A percentile compares a stretch with the other conserved stretches of the same genome.
phyloP scores from a whole-genome alignment of 345 rosid genomes.

The Geranium brycei region DNA sequence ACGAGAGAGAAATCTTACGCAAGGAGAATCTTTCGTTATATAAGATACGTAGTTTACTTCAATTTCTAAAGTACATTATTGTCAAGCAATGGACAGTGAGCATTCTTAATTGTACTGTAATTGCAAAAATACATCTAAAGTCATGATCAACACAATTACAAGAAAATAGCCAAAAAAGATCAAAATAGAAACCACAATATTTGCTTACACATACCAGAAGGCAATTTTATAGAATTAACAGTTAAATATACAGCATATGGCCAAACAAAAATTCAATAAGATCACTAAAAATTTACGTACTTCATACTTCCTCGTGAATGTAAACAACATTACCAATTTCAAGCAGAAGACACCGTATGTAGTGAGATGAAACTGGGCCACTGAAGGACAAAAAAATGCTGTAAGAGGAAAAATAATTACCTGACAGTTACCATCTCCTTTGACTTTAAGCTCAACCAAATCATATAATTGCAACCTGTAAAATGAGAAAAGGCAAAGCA shows the following conservation, averaged over 20 bases:
- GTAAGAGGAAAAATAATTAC: slow-evolving; percentile 15
- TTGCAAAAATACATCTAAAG: not conserved
- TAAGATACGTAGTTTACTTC: not conserved
- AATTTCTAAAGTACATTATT: not conserved
- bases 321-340: no score
- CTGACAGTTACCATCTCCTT: slow-evolving; percentile 70
- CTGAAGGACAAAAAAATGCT: not conserved
- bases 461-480: slow-evolving; percentile 50
- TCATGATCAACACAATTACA: not conserved
- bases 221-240: no score
- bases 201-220: no score
- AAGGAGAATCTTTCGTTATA: not conserved
- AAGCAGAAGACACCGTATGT: no score
- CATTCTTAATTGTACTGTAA: not conserved
- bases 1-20: not conserved
- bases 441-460: slow-evolving; percentile 51
- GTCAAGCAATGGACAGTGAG: not conserved
- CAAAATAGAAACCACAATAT: not conserved
- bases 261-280: no score
- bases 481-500: not conserved
- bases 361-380: not conserved
- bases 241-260: no score
- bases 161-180: not conserved
- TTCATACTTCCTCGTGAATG: no score
- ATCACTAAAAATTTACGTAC: no score